Conservation (phyloP, 164 flowering plant species). For the Tetracentron sinense region DNA sequence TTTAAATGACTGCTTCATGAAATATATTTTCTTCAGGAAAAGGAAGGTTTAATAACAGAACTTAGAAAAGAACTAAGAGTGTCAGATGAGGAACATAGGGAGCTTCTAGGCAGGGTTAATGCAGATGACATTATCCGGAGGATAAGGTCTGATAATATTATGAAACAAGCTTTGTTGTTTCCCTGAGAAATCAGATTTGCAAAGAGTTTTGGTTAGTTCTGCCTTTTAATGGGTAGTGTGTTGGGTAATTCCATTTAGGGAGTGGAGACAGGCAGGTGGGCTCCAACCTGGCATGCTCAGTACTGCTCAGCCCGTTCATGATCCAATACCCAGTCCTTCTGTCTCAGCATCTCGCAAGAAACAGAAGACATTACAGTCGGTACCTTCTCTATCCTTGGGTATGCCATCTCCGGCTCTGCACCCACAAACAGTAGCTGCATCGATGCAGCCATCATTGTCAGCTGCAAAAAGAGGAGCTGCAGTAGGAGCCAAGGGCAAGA, state of each 20-base stretch:
- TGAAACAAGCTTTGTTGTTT: background rate
- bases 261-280: constrained; percentile 81
- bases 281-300: constrained; percentile 40
- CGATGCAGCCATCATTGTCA: constrained; percentile 46
- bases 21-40: constrained; percentile 55
- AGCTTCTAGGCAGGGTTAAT: constrained; percentile 68
- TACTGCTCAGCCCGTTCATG: constrained; percentile 56
- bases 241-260: constrained; percentile 44
- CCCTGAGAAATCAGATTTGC: background rate
- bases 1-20: constrained; percentile 10
- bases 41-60: constrained; percentile 78
- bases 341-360: constrained; percentile 82
- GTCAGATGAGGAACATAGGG: constrained; percentile 87
- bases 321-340: constrained; percentile 66
- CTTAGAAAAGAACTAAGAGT: constrained; percentile 89
- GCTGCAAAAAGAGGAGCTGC: constrained; percentile 30
- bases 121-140: constrained; percentile 72
- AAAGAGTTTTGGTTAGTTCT: constrained; percentile 3
- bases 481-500: constrained; percentile 37
- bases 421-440: constrained; percentile 32
- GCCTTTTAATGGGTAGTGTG: constrained; percentile 7
- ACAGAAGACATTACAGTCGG: constrained; percentile 56
- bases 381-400: constrained; percentile 38
- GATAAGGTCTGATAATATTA: constrained; percentile 54
- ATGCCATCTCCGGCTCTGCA: constrained; percentile 41